Evolutionary conservation across 108 stramenopile species (phyloP).

Genomic region (Conticribra weissflogii): DNA sequence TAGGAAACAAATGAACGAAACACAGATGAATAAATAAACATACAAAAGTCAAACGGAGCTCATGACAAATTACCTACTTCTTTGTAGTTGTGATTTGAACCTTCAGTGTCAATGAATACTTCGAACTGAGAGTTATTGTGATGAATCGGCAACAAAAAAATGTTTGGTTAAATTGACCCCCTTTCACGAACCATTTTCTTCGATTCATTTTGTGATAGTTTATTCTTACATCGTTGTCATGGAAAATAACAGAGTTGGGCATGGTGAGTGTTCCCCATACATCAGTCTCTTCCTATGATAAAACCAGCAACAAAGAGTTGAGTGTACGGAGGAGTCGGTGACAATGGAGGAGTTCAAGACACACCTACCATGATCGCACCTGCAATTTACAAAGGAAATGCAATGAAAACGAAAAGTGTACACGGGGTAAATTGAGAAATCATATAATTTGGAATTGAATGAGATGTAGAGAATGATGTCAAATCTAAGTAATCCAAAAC

Average conservation of each 20-base stretch:
- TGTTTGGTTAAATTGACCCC: too few species aligned
- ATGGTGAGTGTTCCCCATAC: slow-evolving; percentile 55
- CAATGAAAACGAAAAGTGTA: slow-evolving; percentile 21
- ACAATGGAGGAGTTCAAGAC: background rate
- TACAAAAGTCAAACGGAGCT: background rate
- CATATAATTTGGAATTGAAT: too few species aligned
- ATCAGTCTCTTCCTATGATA: slow-evolving; percentile 40
- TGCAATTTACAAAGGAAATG: background rate
- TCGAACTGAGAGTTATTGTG: too few species aligned
- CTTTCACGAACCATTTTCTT: too few species aligned
- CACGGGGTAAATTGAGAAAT: too few species aligned
- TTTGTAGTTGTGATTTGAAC: slow-evolving; percentile 79
- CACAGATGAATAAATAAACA: background rate
- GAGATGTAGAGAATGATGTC: background rate
- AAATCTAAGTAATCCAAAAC: background rate
- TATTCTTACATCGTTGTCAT: slow-evolving; percentile 53
- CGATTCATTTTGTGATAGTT: too few species aligned
- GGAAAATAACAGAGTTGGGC: slow-evolving; percentile 85
- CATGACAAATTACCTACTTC: slow-evolving; percentile 53
- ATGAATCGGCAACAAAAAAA: too few species aligned
- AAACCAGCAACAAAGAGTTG: background rate
- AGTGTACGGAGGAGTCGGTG: slow-evolving; percentile 35
- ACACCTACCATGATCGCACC: slow-evolving; percentile 22
- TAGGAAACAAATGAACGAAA: background rate
- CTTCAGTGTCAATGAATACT: slow-evolving; percentile 84